Conservation (phyloP, 495 filamentous ascomycete genomes). For the Penicillium desertorum region DNA sequence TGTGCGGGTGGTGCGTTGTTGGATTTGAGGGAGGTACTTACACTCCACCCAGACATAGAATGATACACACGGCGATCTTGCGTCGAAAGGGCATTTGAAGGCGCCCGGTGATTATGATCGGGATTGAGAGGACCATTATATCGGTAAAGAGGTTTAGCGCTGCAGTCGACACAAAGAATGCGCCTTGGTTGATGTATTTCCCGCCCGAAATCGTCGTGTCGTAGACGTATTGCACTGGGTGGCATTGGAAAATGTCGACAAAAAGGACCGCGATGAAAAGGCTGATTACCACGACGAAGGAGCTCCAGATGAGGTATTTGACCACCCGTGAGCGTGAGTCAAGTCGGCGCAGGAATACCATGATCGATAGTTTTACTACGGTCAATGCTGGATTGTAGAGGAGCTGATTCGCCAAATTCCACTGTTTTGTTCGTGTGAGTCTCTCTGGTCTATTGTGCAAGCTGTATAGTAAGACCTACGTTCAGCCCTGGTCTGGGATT, state of each 20-base stretch:
- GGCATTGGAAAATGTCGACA: slow-evolving; percentile 59
- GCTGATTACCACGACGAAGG: slow-evolving; percentile 49
- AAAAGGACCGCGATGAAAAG: slow-evolving; percentile 56
- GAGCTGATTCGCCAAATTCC: slow-evolving; percentile 56
- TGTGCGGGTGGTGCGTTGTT: neutral
- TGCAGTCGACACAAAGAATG: slow-evolving; percentile 45
- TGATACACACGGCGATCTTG: slow-evolving; percentile 45
- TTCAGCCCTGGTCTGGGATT: slow-evolving; percentile 21
- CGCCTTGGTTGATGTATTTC: slow-evolving; percentile 43
- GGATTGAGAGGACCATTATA: slow-evolving; percentile 46
- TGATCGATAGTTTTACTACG: slow-evolving; percentile 56
- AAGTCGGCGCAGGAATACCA: slow-evolving; percentile 52
- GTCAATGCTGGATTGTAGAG: slow-evolving; percentile 65
- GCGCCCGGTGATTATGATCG: slow-evolving; percentile 46
- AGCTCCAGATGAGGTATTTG: slow-evolving; percentile 39
- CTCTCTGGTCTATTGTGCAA: neutral
- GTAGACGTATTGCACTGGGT: slow-evolving; percentile 46
- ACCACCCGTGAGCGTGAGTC: slow-evolving; percentile 37
- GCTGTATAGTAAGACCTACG: slow-evolving; percentile 16
- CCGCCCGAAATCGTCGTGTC: slow-evolving; percentile 36
- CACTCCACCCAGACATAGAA: slow-evolving; percentile 45
- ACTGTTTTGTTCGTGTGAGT: slow-evolving; percentile 17
- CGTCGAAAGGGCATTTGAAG: slow-evolving; percentile 45
- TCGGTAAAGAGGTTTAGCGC: slow-evolving; percentile 50
- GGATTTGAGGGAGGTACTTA: slow-evolving; percentile 23